Base-by-base conservation (phyloP, 2,329 filamentous ascomycete species). In the Tolypocladium amazonense region DNA sequence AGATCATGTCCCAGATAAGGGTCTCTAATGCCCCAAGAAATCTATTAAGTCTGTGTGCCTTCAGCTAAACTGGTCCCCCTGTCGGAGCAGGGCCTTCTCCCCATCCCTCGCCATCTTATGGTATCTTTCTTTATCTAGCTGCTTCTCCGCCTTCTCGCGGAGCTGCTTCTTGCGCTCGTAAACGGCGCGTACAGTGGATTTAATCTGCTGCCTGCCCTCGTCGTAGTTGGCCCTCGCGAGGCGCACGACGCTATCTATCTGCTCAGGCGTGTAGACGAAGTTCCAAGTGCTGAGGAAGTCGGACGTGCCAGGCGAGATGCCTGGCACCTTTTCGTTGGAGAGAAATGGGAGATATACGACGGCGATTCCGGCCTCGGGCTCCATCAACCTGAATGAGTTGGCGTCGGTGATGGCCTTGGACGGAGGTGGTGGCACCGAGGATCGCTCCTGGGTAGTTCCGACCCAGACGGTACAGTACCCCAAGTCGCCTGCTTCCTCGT, bases 231-330 rank as follows among this genome's bases (percentile, higher is more conserved):
- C 90, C 59, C 85, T 81, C 1, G 94, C 92, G 35, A 99, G 81
- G 6, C 82, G 80, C 2, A 96, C 88, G 0, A 96, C 91, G 33
- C 84, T 83, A 66, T 97, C 92, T 58, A 99, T 86, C 72, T 99
- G 88, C 60, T 94, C 87, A 0, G 92, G 88, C 2, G 89, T 95
- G 72, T 97, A 99, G 37, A 97, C 87, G 71, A 97, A 97, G 71
- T 99, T 99, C 94, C 94, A 99, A 0, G 94, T 99, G 65, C 86
- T 90, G 78, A 97, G 85, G 73, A 92, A 97, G 62, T 96, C 91
- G 58, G 85, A 89, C 2, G 82, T 84, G 30, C 87, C 86, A 0
- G 94, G 94, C 65, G 96, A 88, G n/a, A 97, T 88, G 52, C 85
- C 89, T 0, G 87, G 82, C 0, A 91, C 88, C 62, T 88, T 88